Percentiles rank a stretch among this genome's conserved stretches.
These are phyloP conservation scores for Emericellopsis atlantica DNA, from an alignment of 2,329 filamentous ascomycete genomes.

Conservation along the genomic window DNA sequence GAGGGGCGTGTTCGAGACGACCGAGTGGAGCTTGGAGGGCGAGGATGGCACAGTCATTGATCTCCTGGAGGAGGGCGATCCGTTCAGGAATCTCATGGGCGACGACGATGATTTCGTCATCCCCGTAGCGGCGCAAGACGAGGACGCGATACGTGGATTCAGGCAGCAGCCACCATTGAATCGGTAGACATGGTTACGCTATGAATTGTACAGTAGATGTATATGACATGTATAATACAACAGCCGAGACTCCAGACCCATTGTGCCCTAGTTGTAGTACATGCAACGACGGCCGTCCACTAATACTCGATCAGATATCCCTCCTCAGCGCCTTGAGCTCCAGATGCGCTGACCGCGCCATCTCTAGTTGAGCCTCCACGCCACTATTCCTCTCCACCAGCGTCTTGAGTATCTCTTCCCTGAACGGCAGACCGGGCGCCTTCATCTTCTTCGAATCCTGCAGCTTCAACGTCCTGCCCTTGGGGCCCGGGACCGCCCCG, in stretches of 20 bases:
- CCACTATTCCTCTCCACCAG: conserved; percentile 33
- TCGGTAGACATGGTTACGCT: conserved; percentile 9
- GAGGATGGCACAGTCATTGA: conserved; percentile 51
- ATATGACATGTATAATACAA: conserved; percentile 23
- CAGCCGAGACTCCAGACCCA: conserved; percentile 8
- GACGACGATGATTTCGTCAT: conserved; percentile 15
- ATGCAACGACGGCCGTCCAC: no score
- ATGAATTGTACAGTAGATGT: conserved; percentile 7
- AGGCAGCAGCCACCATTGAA: conserved; percentile 30
- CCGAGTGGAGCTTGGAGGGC: conserved; percentile 76
- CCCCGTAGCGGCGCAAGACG: conserved; percentile 15
- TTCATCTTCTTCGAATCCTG: conserved; percentile 85
- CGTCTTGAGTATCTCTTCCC: conserved; percentile 29
- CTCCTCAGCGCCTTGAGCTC: conserved; percentile 34
- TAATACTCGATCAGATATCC: background rate
- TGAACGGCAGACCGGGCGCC: conserved; percentile 34
- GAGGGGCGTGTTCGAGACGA: conserved; percentile 65
- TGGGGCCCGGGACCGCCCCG: conserved; percentile 78
- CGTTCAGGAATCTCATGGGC: conserved; percentile 44
- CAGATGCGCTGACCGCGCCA: conserved; percentile 36
- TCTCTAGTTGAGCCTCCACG: conserved; percentile 30
- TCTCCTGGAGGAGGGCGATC: conserved; percentile 60
- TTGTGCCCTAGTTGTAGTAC: background rate
- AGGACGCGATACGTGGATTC: conserved; percentile 32
- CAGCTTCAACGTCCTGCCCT: conserved; percentile 71